Base-by-base conservation (phyloP, 306 rosid genomes). In the Prunus salicina region DNA sequence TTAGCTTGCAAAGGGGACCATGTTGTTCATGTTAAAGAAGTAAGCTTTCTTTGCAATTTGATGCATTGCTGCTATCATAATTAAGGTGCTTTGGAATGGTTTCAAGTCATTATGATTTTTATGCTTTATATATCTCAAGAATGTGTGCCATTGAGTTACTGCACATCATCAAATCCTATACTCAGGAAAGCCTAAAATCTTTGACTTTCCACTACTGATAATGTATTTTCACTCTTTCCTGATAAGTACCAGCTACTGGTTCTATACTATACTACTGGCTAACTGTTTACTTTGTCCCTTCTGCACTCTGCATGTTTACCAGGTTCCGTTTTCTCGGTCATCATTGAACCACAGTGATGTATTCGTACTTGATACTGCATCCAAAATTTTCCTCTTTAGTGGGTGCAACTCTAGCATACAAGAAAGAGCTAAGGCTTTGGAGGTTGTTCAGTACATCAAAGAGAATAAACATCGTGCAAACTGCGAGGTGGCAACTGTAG, bases 361-460 rank as follows among this genome's bases (percentile, higher is more conserved):
- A 25, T 95, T 95, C 81, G 83, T 95, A 79, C 96, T 95, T 61
- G 98, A 95, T 84, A 89, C 98, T 68, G 94, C 98, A 70, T 86
- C 88, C 47, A 95, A 95, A 78, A 81, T 90, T 73, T 95, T 89
- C 82, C 97, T 92, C 76, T 92, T 95, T 75, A 90, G 97, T 76
- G 98, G 97, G 18, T 90, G 97, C 91, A 90, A 92, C 74, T 90
- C 97, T 68, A 90, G 87, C 85, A 89, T 87, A 78, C 98, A 92
- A 90, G 98, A 95, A 84, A 83, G 98, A 84, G 98, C 98, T 28
- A 95, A 95, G 86, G 93, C 83, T 71, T 84, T 95, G 91, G 98
- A 92, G 82, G 97, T 95, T 86, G 94, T 93, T 77, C 92, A 89
- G 72, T 92, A 95, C 63, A 88, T 95, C 68, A 95, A 89, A 84